A percentile compares a stretch with the other conserved stretches of the same genome.
phyloP scores from a whole-genome alignment of 2,329 filamentous ascomycete genomes.

The Arthrobotrys iridis region DNA sequence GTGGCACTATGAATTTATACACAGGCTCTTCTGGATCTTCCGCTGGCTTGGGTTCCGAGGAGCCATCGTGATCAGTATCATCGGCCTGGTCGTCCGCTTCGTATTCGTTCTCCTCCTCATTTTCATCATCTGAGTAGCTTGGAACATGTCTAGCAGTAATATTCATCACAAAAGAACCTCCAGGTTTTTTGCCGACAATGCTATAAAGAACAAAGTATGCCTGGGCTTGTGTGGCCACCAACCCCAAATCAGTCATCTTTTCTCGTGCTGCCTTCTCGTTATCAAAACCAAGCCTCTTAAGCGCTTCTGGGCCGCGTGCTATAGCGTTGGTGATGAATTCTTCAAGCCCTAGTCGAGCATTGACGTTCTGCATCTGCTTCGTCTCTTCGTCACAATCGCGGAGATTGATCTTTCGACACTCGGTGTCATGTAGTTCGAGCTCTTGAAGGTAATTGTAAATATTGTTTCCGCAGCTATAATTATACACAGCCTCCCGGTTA shows the following conservation, averaged over 20 bases:
- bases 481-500: conserved; percentile 15
- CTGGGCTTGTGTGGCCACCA: neutral
- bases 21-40: neutral
- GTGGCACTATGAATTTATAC: neutral
- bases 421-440: conserved; percentile 13
- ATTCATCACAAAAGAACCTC: neutral
- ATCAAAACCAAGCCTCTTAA: conserved; percentile 40
- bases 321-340: conserved; percentile 45
- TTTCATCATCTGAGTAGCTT: neutral
- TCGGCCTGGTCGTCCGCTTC: neutral
- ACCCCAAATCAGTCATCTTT: neutral
- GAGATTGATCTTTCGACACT: conserved; percentile 26
- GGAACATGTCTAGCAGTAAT: neutral
- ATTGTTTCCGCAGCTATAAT: conserved; percentile 40
- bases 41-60: neutral
- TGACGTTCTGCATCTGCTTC: conserved; percentile 46
- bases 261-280: conserved; percentile 28
- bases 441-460: conserved; percentile 34
- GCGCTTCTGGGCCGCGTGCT: conserved; percentile 25
- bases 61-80: neutral
- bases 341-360: conserved; percentile 29
- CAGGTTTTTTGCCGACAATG: conserved; percentile 31
- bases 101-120: neutral
- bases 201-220: conserved; percentile 40
- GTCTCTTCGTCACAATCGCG: conserved; percentile 35